Conservation (phyloP, 78 protist species). For the Emiliania huxleyi region DNA sequence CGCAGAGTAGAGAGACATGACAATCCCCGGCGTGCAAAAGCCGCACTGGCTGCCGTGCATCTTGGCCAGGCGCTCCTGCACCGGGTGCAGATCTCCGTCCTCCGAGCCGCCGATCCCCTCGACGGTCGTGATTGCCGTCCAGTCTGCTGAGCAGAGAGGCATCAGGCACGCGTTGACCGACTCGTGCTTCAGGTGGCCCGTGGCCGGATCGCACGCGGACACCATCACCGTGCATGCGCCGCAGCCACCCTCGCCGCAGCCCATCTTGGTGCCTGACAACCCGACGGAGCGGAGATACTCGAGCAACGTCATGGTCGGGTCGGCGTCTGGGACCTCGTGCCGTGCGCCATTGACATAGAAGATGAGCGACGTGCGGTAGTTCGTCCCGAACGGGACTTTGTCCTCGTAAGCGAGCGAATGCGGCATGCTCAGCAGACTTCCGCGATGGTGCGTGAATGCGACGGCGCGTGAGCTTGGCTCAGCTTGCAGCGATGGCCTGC, state of each 20-base stretch:
- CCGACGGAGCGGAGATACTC: not conserved
- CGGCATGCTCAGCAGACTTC: too few species aligned
- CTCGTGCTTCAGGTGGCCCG: not conserved
- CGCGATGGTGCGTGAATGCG: too few species aligned
- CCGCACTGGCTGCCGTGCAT: conserved; percentile 30
- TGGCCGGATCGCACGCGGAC: not conserved
- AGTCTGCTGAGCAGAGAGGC: not conserved
- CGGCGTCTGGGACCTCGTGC: not conserved
- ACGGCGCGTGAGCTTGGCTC: too few species aligned
- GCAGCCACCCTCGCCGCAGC: conserved; percentile 94
- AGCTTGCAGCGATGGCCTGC: too few species aligned
- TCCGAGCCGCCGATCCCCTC: conserved; percentile 32
- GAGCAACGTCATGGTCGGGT: not conserved
- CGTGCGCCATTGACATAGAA: not conserved
- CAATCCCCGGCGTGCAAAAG: conserved; percentile 36
- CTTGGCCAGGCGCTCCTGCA: not conserved
- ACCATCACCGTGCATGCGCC: conserved; percentile 94
- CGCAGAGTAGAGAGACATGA: not conserved
- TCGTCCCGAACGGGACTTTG: too few species aligned
- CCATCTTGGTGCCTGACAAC: conserved; percentile 84
- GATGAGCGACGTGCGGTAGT: not conserved
- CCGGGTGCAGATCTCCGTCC: not conserved
- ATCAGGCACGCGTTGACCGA: conserved; percentile 23
- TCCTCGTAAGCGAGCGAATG: too few species aligned
- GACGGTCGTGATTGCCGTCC: conserved; percentile 23